Evolutionary conservation across 1,284 basidiomycete genomes (phyloP), one percentile per base, ranked within the genome.

Genomic region (Sutorius eximius): DNA sequence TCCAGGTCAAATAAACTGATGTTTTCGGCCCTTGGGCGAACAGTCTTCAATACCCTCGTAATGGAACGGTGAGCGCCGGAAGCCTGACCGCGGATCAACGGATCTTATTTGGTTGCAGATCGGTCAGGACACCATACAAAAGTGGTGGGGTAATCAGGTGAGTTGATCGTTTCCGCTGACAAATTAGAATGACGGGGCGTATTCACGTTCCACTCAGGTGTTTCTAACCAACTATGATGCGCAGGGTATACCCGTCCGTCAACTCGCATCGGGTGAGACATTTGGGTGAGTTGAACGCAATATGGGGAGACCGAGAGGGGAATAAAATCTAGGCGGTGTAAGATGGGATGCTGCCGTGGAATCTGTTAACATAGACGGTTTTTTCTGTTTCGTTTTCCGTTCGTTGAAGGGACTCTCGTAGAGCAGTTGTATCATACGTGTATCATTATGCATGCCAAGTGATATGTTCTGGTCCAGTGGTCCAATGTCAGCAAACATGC

Each of bases 121-220:
- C 50, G 81, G 82, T 2, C 30, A 52, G 13, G 55, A 66, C 34
- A 77, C 65, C 22, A 68, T 85, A 49, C 65, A 68, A 20, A 61
- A 52, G 0, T 85, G 82, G 82, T 83, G 81, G 81, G 82, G 81
- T 9, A 83, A 82, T 59, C 77, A 70, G 7, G 71, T 69, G 40
- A 45, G 61, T 63, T 1, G 43, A 13, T 20, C 15, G 20, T 48
- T 24, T n/a, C n/a, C n/a, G n/a, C n/a, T n/a, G n/a, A n/a, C n/a
- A n/a, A n/a, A n/a, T n/a, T 18, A 15, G 32, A 16, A 12, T 11
- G 15, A 3, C 9, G 3, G 7, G 27, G 5, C 5, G 8, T 32
- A 12, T 37, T 53, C 3, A 58, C 16, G 12, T 0, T 44, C 7
- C 12, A 5, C 24, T 2, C 29, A 61, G 65, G 72, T 73, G 48